phyloP scores from a whole-genome alignment of 2,329 filamentous ascomycete genomes.

The Penicillium corylophilum region DNA sequence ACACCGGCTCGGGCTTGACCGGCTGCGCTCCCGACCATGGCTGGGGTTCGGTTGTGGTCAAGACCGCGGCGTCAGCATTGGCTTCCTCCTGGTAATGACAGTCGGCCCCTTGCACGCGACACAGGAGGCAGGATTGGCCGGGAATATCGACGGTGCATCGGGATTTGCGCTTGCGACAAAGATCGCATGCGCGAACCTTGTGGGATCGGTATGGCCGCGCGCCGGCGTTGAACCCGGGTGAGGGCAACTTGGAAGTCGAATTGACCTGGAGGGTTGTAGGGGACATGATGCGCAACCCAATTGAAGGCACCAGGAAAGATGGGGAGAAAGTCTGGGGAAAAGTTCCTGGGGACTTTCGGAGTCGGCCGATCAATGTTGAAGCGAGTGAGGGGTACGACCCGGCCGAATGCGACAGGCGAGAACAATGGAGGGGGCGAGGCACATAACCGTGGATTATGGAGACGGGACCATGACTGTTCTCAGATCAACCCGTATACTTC shows the following conservation, averaged over 20 bases:
- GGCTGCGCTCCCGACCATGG: conserved; percentile 29
- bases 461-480: not conserved
- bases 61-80: conserved; percentile 23
- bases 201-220: conserved; percentile 61
- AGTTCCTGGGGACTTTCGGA: conserved; percentile 20
- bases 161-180: conserved; percentile 61
- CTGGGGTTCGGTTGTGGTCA: conserved; percentile 28
- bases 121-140: conserved; percentile 56
- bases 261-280: conserved; percentile 30
- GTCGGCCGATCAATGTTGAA: conserved; percentile 22
- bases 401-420: conserved; percentile 16
- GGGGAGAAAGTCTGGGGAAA: conserved; percentile 16
- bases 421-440: conserved; percentile 1
- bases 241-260: conserved; percentile 33
- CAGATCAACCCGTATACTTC: conserved; percentile 6
- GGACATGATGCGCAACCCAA: conserved; percentile 31
- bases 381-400: conserved; percentile 23
- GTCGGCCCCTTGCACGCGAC: conserved; percentile 57
- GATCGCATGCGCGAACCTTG: conserved; percentile 59
- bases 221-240: conserved; percentile 41
- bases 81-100: conserved; percentile 54
- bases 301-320: conserved; percentile 6
- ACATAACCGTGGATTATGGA: conserved; percentile 9
- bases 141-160: conserved; percentile 59
- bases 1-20: conserved; percentile 25